These are phyloP conservation scores for Pilobolus umbonatus DNA, from an alignment of 192 early-diverging fungal genomes.

Conservation along the genomic window DNA sequence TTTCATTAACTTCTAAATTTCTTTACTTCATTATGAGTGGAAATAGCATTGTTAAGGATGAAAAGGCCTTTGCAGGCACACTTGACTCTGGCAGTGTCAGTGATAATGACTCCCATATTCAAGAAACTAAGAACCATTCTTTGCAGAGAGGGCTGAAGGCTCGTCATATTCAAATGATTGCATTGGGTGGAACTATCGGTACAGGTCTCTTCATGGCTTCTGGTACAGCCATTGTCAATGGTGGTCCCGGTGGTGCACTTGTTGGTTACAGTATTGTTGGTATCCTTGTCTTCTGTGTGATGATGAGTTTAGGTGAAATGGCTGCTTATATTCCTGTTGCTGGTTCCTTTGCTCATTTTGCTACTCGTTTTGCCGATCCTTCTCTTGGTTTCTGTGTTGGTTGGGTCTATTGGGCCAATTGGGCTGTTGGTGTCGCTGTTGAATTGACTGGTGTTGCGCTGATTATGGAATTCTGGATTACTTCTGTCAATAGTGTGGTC, in stretches of 20 bases:
- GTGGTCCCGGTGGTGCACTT: slow-evolving; percentile 71
- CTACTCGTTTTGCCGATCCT: slow-evolving; percentile 80
- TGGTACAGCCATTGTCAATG: slow-evolving; percentile 59
- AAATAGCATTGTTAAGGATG: slow-evolving; percentile 1
- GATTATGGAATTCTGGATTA: slow-evolving; percentile 58
- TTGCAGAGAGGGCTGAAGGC: slow-evolving; percentile 21
- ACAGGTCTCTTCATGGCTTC: slow-evolving; percentile 72
- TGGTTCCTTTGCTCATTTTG: slow-evolving; percentile 77
- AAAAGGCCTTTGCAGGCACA: too few relatives aligned
- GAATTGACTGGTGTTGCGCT: slow-evolving; percentile 73
- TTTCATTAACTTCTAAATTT: too few relatives aligned
- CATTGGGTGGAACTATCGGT: slow-evolving; percentile 24
- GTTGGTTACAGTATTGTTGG: slow-evolving; percentile 59
- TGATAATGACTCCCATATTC: too few relatives aligned
- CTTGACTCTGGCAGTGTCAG: too few relatives aligned
- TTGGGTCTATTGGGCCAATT: slow-evolving; percentile 59
- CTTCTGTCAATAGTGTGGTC: slow-evolving; percentile 29
- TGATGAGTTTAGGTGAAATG: slow-evolving; percentile 80
- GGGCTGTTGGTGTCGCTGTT: slow-evolving; percentile 67
- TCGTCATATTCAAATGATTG: slow-evolving; percentile 33
- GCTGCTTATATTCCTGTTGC: slow-evolving; percentile 71
- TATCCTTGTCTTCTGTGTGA: slow-evolving; percentile 56
- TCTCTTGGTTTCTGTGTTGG: slow-evolving; percentile 40
- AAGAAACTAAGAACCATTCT: neutral
- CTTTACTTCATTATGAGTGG: too few relatives aligned